Percentiles rank a stretch among this genome's conserved stretches.
These are phyloP conservation scores for Aegilops bicornis DNA, from an alignment of 176 grass and related monocot species.

Conservation along the genomic window DNA sequence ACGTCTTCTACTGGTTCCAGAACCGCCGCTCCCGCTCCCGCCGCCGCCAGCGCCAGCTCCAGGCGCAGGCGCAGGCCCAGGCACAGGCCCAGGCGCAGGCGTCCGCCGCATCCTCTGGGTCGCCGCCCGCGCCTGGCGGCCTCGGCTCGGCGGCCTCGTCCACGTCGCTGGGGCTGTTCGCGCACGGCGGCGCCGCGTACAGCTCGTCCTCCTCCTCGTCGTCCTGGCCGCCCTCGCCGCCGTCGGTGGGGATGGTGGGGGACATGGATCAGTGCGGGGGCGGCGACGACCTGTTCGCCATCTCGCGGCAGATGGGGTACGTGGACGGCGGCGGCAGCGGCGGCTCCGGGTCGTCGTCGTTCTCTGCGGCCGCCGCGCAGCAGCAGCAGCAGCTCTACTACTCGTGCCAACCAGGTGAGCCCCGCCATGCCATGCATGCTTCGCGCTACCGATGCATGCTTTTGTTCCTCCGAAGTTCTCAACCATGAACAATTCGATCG, in stretches of 20 bases:
- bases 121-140: slow-evolving; percentile 14
- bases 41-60: slow-evolving; percentile 85
- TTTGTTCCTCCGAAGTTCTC: background rate
- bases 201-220: slow-evolving; percentile 30
- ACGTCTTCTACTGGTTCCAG: slow-evolving; percentile 99
- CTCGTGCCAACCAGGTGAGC: slow-evolving; percentile 61
- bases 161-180: slow-evolving; percentile 26
- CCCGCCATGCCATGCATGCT: background rate
- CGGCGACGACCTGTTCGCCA: slow-evolving; percentile 84
- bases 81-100: slow-evolving; percentile 30
- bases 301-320: slow-evolving; percentile 78
- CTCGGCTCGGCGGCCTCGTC: background rate
- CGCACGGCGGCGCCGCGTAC: slow-evolving; percentile 22
- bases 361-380: slow-evolving; percentile 27
- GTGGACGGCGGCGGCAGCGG: slow-evolving; percentile 35
- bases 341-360: slow-evolving; percentile 19
- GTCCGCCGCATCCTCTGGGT: slow-evolving; percentile 3
- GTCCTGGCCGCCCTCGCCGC: slow-evolving; percentile 41
- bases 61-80: slow-evolving; percentile 37
- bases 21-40: slow-evolving; percentile 86
- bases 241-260: slow-evolving; percentile 39
- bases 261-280: slow-evolving; percentile 32
- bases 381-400: slow-evolving; percentile 52
- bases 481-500: background rate
- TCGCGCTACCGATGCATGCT: slow-evolving; percentile 13